Conservation (phyloP, 352 stramenopile genomes). For the Pythium aphanidermatum region DNA sequence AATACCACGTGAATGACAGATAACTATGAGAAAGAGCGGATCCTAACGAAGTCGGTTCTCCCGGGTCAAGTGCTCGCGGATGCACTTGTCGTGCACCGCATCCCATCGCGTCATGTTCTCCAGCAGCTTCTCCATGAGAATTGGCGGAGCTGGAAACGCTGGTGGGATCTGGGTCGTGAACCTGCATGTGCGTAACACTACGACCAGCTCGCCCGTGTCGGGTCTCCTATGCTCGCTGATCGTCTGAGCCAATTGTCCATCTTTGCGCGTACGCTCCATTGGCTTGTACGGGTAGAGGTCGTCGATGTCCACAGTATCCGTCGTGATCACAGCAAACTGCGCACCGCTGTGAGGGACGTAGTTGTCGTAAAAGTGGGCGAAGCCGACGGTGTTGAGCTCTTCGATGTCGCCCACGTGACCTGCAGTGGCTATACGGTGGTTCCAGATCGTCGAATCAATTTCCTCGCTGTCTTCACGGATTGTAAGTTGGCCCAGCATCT, state of each 20-base stretch:
- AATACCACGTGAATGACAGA: neutral
- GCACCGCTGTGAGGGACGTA: slow-evolving; percentile 3
- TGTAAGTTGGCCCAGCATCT: slow-evolving; percentile 33
- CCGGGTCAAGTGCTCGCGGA: slow-evolving; percentile 1
- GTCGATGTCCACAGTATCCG: slow-evolving; percentile 32
- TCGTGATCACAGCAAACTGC: slow-evolving; percentile 21
- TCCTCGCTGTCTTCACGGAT: slow-evolving; percentile 39
- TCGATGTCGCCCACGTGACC: slow-evolving; percentile 4
- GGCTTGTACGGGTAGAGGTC: slow-evolving; percentile 31
- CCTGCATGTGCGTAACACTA: slow-evolving; percentile 1
- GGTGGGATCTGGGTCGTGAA: neutral
- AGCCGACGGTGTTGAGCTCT: slow-evolving; percentile 13
- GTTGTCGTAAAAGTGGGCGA: slow-evolving; percentile 24
- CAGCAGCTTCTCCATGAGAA: neutral
- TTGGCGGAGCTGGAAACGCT: neutral
- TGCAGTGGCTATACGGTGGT: slow-evolving; percentile 33
- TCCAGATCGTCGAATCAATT: slow-evolving; percentile 20
- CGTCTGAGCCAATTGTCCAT: slow-evolving; percentile 13
- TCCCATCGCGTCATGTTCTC: neutral
- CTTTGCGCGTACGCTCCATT: slow-evolving; percentile 17
- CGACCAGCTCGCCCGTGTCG: slow-evolving; percentile 1
- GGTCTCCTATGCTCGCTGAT: neutral
- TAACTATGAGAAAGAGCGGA: too few relatives aligned
- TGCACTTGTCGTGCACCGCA: slow-evolving; percentile 1
- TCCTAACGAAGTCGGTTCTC: neutral